Percentiles rank a stretch among this genome's conserved stretches.
Conservation (phyloP, 257 asterid species). For the Nicotiana knightiana region DNA sequence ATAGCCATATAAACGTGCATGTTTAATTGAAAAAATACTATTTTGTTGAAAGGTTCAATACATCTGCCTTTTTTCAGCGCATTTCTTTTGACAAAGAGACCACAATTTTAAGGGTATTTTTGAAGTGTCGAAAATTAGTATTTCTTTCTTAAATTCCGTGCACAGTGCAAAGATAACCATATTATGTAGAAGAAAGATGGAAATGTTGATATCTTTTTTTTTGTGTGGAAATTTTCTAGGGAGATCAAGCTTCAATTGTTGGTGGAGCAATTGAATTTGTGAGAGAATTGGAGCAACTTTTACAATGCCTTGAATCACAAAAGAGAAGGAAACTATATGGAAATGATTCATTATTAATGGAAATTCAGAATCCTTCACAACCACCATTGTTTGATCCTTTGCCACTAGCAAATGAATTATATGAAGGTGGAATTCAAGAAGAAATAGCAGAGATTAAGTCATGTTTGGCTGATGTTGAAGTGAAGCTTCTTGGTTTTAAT, state of each 20-base stretch:
- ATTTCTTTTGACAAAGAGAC: no score
- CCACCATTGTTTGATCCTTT: constrained; percentile 33
- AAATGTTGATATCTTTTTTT: neutral
- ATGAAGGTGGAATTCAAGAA: constrained; percentile 46
- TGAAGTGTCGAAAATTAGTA: neutral
- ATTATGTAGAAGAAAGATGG: neutral
- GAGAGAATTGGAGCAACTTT: constrained; percentile 79
- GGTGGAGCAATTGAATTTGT: constrained; percentile 98
- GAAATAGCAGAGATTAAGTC: constrained; percentile 83
- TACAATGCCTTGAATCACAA: constrained; percentile 93
- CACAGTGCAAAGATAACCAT: no score
- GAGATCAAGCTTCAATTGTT: constrained; percentile 95
- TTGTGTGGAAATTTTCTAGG: constrained; percentile 29
- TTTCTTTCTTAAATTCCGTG: neutral
- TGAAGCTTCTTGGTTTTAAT: constrained; percentile 61
- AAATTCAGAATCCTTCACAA: constrained; percentile 25
- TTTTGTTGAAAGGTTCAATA: no score
- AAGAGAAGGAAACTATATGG: constrained; percentile 79
- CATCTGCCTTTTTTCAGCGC: no score
- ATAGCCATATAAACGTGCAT: no score
- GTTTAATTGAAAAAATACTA: no score
- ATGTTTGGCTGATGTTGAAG: constrained; percentile 79
- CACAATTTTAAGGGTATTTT: neutral
- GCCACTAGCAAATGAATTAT: constrained; percentile 29
- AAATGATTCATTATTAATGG: constrained; percentile 23